A percentile compares a stretch with the other conserved stretches of the same genome.
These are phyloP conservation scores for Kodamaea leandrae DNA, from an alignment of 805 yeast genomes.

Conservation along the genomic window DNA sequence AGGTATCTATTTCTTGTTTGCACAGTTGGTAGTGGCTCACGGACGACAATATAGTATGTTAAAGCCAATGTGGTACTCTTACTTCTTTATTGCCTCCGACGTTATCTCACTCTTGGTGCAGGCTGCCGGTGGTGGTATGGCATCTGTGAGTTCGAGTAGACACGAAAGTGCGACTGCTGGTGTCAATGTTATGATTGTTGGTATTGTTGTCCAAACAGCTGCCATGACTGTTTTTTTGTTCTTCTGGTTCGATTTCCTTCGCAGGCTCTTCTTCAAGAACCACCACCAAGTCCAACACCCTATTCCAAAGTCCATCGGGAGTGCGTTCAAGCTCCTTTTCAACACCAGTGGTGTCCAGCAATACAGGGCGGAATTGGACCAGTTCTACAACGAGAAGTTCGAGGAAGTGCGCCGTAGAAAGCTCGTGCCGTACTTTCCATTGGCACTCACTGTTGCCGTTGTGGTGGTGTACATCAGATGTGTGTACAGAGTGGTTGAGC, in stretches of 20 bases:
- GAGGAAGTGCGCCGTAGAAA: conserved; percentile 7
- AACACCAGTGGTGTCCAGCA: conserved; percentile 7
- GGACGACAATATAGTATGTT: conserved; percentile 9
- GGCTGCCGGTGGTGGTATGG: conserved; percentile 20
- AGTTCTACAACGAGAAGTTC: conserved; percentile 10
- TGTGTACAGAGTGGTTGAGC: conserved; percentile 69
- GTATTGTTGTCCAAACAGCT: conserved; percentile 19
- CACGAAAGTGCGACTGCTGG: conserved; percentile 14
- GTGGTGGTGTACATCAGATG: conserved; percentile 52
- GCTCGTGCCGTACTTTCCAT: conserved; percentile 8
- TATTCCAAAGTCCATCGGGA: conserved; percentile 2
- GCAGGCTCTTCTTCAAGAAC: conserved; percentile 18
- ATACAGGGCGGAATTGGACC: conserved; percentile 9
- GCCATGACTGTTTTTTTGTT: conserved; percentile 19
- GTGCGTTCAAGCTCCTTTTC: conserved; percentile 9
- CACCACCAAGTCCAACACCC: conserved; percentile 13
- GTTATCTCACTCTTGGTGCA: conserved; percentile 17
- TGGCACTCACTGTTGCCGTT: conserved; percentile 8
- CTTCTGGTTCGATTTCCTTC: conserved; percentile 20
- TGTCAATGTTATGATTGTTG: conserved; percentile 20
- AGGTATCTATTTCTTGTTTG: conserved; percentile 15
- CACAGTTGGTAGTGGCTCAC: conserved; percentile 11
- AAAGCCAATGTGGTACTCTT: conserved; percentile 15
- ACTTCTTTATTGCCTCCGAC: conserved; percentile 14
- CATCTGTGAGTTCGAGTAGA: conserved; percentile 11